phyloP scores from a whole-genome alignment of 306 rosid genomes.

The Quercus cerris region DNA sequence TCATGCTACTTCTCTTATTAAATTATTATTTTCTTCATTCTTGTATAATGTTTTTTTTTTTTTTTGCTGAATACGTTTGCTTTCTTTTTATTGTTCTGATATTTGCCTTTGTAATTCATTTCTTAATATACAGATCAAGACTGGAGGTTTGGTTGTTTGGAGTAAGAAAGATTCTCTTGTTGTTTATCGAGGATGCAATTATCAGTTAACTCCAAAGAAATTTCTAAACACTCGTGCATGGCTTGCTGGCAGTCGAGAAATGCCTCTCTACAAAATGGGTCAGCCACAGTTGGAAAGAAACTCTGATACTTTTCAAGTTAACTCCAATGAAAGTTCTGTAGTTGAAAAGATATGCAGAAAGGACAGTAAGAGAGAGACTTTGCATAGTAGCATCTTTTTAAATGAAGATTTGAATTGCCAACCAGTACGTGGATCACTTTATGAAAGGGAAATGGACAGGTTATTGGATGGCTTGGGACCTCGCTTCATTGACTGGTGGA shows the following conservation, averaged over 20 bases:
- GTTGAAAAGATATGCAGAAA: conserved; percentile 24
- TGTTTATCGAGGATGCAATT: conserved; percentile 58
- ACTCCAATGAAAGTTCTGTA: conserved; percentile 18
- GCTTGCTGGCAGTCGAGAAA: conserved; percentile 19
- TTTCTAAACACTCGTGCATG: conserved; percentile 22
- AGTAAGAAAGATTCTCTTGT: conserved; percentile 65
- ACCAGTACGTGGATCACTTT: conserved; percentile 45
- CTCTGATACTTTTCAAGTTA: conserved; percentile 5
- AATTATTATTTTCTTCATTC: conserved; percentile 11
- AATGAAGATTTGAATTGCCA: conserved; percentile 25
- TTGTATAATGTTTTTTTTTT: neutral
- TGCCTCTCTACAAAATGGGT: conserved; percentile 21
- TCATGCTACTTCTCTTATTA: neutral
- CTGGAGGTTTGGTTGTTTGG: conserved; percentile 89
- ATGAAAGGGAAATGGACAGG: conserved; percentile 80
- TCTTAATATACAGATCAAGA: conserved; percentile 50
- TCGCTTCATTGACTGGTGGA: conserved; percentile 94
- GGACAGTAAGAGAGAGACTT: conserved; percentile 17
- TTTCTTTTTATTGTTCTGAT: conserved; percentile 12
- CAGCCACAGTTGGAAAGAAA: conserved; percentile 19
- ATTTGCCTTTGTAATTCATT: conserved; percentile 25
- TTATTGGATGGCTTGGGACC: conserved; percentile 82
- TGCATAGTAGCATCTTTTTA: conserved; percentile 9
- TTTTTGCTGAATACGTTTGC: neutral
- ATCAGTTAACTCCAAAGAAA: conserved; percentile 26